These are phyloP conservation scores for Neoscytalidium dimidiatum DNA, from an alignment of 2,329 filamentous ascomycete genomes.

Conservation along the genomic window DNA sequence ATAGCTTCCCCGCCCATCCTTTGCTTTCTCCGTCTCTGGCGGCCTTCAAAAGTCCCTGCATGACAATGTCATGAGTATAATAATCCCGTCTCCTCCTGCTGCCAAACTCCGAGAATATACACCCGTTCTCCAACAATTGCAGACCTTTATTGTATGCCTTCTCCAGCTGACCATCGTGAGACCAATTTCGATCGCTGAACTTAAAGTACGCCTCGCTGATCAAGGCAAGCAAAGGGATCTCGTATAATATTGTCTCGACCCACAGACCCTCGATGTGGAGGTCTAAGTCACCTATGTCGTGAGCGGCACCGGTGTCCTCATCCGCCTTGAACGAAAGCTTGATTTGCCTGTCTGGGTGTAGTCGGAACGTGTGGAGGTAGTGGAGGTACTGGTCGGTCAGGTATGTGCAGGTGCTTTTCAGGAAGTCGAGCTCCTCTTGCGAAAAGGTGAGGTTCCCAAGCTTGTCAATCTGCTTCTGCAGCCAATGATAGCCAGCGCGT, in stretches of 20 bases:
- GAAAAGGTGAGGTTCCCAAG: conserved; percentile 80
- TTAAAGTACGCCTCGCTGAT: conserved; percentile 97
- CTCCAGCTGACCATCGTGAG: conserved; percentile 81
- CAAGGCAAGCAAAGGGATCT: conserved; percentile 89
- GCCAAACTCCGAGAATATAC: conserved; percentile 91
- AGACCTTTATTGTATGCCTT: conserved; percentile 81
- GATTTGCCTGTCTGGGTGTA: conserved; percentile 81
- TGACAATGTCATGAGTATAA: conserved; percentile 89
- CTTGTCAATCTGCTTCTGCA: conserved; percentile 78
- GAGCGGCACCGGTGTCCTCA: conserved; percentile 61
- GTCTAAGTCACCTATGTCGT: conserved; percentile 69
- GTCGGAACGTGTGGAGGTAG: conserved; percentile 78
- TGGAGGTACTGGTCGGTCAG: conserved; percentile 74
- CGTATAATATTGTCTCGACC: conserved; percentile 96
- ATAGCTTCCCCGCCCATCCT: conserved; percentile 70
- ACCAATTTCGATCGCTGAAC: conserved; percentile 93
- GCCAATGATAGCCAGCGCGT: conserved; percentile 79
- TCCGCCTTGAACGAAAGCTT: conserved; percentile 62
- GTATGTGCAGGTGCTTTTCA: conserved; percentile 78
- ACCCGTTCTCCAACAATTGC: conserved; percentile 76
- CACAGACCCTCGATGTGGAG: conserved; percentile 80
- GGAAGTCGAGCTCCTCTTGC: conserved; percentile 75
- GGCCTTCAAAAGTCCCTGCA: conserved; percentile 80
- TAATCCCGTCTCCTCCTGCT: conserved; percentile 88
- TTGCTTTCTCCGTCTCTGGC: conserved; percentile 67